phyloP scores from a whole-genome alignment of 2,329 filamentous ascomycete genomes.

The Sarocladium oryzae region DNA sequence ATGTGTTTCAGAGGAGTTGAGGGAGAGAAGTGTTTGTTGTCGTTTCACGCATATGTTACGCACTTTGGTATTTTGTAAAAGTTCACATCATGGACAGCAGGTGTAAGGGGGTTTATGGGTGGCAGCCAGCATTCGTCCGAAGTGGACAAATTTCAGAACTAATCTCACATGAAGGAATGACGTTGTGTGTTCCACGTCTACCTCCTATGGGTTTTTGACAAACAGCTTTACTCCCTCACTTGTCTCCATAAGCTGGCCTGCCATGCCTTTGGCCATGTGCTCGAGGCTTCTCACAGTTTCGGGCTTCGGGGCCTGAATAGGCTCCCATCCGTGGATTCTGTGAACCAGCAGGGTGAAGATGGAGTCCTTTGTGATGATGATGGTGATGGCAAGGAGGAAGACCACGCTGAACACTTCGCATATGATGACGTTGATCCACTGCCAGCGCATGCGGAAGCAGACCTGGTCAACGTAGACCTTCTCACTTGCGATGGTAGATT shows the following conservation, averaged over 20 bases:
- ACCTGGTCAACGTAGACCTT: background rate
- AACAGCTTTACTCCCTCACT: background rate
- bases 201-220: background rate
- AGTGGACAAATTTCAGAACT: background rate
- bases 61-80: background rate
- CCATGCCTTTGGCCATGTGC: background rate
- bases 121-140: background rate
- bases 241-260: background rate
- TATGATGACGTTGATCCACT: background rate
- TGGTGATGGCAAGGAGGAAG: background rate
- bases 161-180: too few species aligned
- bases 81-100: background rate
- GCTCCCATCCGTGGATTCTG: background rate
- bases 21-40: background rate
- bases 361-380: background rate
- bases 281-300: background rate
- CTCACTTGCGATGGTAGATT: background rate
- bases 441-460: background rate
- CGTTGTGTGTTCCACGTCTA: too few species aligned
- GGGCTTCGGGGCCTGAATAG: background rate
- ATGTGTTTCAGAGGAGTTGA: conserved; percentile 2
- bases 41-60: background rate
- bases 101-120: background rate
- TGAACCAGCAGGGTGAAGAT: background rate
- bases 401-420: background rate